Conservation (phyloP, 2,329 filamentous ascomycete genomes). For the Stachybotrys elegans region DNA sequence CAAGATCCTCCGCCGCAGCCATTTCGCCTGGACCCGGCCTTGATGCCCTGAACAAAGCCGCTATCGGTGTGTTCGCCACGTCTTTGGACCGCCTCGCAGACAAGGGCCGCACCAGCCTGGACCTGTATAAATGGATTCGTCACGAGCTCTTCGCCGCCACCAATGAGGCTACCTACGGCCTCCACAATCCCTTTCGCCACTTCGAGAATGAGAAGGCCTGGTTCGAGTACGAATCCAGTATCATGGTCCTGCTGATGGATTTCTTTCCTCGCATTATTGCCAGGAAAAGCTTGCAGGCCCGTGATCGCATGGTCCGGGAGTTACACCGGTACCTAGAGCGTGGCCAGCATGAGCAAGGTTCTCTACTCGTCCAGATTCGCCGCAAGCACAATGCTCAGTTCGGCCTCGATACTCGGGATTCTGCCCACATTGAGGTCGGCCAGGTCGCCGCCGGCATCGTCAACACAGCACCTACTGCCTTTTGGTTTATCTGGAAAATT, state of each 20-base stretch:
- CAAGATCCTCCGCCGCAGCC: background rate
- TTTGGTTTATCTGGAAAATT: slow-evolving; percentile 1
- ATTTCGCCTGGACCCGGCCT: background rate
- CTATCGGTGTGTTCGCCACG: background rate
- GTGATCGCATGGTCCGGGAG: background rate
- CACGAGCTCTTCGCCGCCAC: slow-evolving; percentile 1
- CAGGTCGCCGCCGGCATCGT: slow-evolving; percentile 1
- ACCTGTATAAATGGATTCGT: slow-evolving; percentile 1
- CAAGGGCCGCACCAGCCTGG: background rate
- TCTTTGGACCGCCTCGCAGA: background rate
- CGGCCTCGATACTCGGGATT: background rate
- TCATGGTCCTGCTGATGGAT: slow-evolving; percentile 1
- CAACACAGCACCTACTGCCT: slow-evolving; percentile 1
- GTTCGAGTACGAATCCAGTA: slow-evolving; percentile 1
- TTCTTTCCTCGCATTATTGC: slow-evolving; percentile 1
- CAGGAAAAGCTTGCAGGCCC: background rate
- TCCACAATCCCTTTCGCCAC: background rate
- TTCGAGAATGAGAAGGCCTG: background rate
- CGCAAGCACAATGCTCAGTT: background rate
- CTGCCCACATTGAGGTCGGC: background rate
- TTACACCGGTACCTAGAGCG: background rate
- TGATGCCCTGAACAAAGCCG: background rate
- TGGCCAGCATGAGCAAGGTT: background rate
- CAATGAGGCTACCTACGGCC: background rate
- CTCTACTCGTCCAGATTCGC: background rate